Evolutionary conservation across 305 asterid genomes (phyloP).

Genomic region (Fraxinus greggii): DNA sequence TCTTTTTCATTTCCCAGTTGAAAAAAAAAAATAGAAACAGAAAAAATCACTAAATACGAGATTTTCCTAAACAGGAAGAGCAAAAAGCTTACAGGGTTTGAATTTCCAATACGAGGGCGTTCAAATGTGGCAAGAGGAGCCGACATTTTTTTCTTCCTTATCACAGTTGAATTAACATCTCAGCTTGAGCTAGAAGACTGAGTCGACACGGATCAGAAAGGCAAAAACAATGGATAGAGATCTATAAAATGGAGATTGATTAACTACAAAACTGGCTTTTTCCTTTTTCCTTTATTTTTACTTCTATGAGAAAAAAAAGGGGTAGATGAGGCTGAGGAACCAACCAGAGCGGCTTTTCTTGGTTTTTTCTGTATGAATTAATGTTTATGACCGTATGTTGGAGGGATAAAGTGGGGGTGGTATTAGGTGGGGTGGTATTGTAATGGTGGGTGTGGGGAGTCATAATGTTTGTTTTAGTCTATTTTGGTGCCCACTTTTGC

Average conservation of each 20-base stretch:
- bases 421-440: background rate
- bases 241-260: background rate
- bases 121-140: slow-evolving; percentile 83
- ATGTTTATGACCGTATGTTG: slow-evolving; percentile 1
- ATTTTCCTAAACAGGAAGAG: slow-evolving; percentile 2
- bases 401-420: background rate
- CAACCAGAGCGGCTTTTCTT: slow-evolving; percentile 35
- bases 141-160: slow-evolving; percentile 49
- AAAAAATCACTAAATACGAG: background rate
- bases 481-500: background rate
- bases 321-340: slow-evolving; percentile 38
- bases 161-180: slow-evolving; percentile 35
- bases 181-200: slow-evolving; percentile 7
- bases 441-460: background rate
- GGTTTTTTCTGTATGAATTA: background rate
- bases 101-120: slow-evolving; percentile 77
- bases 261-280: background rate
- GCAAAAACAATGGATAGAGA: background rate
- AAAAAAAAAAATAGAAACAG: slow-evolving; percentile 14
- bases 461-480: background rate
- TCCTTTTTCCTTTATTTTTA: background rate
- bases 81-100: slow-evolving; percentile 64
- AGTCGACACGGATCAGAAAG: background rate
- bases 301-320: background rate
- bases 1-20: slow-evolving; percentile 18